phyloP scores from a whole-genome alignment of 257 asterid genomes.

The Solanum sitiens region DNA sequence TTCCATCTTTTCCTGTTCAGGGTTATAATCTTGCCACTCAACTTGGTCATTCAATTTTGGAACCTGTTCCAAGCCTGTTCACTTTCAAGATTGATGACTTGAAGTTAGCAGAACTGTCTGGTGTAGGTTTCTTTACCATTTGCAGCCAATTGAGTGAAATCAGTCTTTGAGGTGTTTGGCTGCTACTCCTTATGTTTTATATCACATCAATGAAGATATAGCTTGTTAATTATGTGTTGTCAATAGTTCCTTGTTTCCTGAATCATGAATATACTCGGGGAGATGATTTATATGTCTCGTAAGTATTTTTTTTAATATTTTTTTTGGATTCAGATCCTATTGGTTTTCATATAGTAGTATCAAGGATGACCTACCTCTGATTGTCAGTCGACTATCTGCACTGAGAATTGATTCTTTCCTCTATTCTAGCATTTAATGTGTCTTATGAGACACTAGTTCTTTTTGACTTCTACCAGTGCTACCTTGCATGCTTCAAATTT shows the following conservation, averaged over 20 bases:
- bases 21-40: conserved; percentile 74
- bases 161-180: conserved; percentile 2
- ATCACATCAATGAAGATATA: not conserved
- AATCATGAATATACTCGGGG: not conserved
- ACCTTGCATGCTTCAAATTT: not conserved
- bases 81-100: conserved; percentile 84
- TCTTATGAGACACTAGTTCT: not conserved
- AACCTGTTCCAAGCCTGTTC: conserved; percentile 94
- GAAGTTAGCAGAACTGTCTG: conserved; percentile 69
- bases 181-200: not conserved
- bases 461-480: not conserved
- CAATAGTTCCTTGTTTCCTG: not conserved
- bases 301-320: not conserved
- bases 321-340: not conserved
- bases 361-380: not conserved
- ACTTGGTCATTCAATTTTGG: conserved; percentile 80
- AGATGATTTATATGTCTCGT: not conserved
- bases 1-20: conserved; percentile 24
- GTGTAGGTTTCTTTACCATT: conserved; percentile 48
- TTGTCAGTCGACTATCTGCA: not conserved
- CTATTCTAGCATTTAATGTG: not conserved
- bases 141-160: not conserved
- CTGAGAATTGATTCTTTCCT: not conserved
- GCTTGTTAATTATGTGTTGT: not conserved
- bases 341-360: not conserved